Conservation (phyloP, 345 rosid genomes). For the Eutrema heterophyllum region DNA sequence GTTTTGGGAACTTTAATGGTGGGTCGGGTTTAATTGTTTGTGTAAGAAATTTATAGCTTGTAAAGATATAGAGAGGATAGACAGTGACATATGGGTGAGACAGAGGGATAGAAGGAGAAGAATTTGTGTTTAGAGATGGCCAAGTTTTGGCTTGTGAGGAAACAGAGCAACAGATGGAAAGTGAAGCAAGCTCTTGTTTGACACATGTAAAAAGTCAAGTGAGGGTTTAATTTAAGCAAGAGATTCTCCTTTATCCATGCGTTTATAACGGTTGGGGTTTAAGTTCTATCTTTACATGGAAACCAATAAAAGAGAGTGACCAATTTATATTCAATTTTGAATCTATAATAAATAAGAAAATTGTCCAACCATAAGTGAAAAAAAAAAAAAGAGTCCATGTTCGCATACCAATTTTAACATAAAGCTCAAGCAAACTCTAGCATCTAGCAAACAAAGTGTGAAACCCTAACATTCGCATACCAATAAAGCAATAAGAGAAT, state of each 20-base stretch:
- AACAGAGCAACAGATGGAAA: constrained; percentile 11
- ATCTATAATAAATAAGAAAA: not conserved
- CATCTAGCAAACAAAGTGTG: not conserved
- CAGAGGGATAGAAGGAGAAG: constrained; percentile 22
- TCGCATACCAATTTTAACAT: not conserved
- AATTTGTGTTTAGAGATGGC: constrained; percentile 2
- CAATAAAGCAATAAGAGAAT: not conserved
- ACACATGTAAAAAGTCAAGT: constrained; percentile 1
- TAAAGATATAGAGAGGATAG: not conserved
- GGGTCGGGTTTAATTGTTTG: not conserved
- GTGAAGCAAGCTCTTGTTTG: not conserved
- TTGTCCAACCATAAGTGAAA: not conserved
- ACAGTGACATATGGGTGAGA: constrained; percentile 12
- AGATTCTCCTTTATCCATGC: constrained; percentile 4
- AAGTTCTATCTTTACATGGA: not conserved
- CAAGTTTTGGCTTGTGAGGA: constrained; percentile 1
- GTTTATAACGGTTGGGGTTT: not conserved
- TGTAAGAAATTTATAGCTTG: not conserved
- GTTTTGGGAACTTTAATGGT: not conserved
- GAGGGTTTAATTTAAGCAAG: not conserved
- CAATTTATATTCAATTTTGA: not conserved
- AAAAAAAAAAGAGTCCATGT: not conserved
- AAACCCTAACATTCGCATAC: not conserved
- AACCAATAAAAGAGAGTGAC: not conserved
- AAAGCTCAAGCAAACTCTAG: not conserved